These are phyloP conservation scores for Olyra latifolia DNA, from an alignment of 176 grass and related monocot genomes.

Conservation along the genomic window DNA sequence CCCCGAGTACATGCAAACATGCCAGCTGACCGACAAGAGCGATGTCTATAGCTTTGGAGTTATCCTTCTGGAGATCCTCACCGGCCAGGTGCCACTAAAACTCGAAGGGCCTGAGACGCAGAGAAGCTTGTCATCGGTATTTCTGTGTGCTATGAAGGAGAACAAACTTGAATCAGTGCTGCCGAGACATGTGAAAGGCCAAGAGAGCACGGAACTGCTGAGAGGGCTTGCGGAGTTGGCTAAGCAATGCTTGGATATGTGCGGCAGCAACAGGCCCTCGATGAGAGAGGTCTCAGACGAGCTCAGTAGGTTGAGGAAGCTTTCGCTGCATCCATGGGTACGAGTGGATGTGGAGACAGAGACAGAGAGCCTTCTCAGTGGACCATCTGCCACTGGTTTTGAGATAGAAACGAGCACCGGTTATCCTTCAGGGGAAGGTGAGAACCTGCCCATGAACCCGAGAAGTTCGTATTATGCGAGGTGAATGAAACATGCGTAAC, in stretches of 20 bases:
- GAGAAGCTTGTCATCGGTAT: conserved; percentile 9
- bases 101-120: conserved; percentile 8
- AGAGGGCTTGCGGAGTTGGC: conserved; percentile 27
- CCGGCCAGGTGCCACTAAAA: conserved; percentile 25
- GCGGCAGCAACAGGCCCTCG: conserved; percentile 20
- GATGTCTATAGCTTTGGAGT: conserved; percentile 29
- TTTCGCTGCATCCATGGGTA: conserved; percentile 31
- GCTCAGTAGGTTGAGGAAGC: conserved; percentile 25
- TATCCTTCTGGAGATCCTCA: conserved; percentile 33
- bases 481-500: not conserved
- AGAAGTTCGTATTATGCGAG: conserved; percentile 31
- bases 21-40: conserved; percentile 37
- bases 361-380: not conserved
- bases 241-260: conserved; percentile 39
- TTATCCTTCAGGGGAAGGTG: conserved; percentile 2
- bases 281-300: conserved; percentile 39
- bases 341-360: not conserved
- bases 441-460: conserved; percentile 37
- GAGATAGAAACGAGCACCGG: not conserved
- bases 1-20: conserved; percentile 50
- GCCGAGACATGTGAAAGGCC: conserved; percentile 1
- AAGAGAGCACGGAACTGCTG: conserved; percentile 25
- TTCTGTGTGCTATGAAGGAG: conserved; percentile 27
- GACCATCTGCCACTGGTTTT: not conserved
- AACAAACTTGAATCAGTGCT: conserved; percentile 28